Conservation (phyloP, 805 yeast genomes). For the Blastobotrys mokoenaii region DNA sequence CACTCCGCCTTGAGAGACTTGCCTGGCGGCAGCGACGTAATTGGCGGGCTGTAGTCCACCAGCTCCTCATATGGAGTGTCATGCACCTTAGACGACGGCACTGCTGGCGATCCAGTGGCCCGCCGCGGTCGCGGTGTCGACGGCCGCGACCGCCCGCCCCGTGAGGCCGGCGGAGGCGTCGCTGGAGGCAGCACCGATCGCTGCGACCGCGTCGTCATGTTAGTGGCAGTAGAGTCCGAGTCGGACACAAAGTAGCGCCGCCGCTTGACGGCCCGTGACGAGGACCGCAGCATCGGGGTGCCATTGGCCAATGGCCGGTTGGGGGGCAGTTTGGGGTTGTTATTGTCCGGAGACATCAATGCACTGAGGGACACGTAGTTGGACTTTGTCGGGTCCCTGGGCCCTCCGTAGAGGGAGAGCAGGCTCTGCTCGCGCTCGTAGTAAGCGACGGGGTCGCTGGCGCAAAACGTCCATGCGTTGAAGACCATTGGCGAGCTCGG, state of each 20-base stretch:
- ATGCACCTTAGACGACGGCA: constrained; percentile 29
- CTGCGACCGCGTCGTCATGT: constrained; percentile 1
- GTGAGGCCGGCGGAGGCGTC: neutral
- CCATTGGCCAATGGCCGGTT: neutral
- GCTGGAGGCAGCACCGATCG: neutral
- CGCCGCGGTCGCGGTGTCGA: constrained; percentile 27
- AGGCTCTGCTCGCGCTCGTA: constrained; percentile 24
- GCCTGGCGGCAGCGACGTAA: constrained; percentile 52
- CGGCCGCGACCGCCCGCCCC: constrained; percentile 5
- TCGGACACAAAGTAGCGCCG: constrained; percentile 2
- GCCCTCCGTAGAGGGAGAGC: constrained; percentile 21
- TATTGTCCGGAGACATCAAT: constrained; percentile 4
- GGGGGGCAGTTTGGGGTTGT: constrained; percentile 1
- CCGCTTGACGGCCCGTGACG: neutral
- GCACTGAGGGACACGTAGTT: constrained; percentile 13
- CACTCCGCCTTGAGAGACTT: constrained; percentile 84
- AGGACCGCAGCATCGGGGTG: too few species aligned
- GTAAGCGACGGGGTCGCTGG: constrained; percentile 24
- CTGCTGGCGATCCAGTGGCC: constrained; percentile 38
- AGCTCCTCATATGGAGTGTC: constrained; percentile 33
- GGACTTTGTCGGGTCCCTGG: constrained; percentile 27
- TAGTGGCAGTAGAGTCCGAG: neutral
- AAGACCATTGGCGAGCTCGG: constrained; percentile 21
- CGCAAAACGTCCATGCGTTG: constrained; percentile 23
- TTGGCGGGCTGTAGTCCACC: constrained; percentile 77